Base-by-base conservation (phyloP, 1,284 basidiomycete species). In the Marasmius tenuissimus region DNA sequence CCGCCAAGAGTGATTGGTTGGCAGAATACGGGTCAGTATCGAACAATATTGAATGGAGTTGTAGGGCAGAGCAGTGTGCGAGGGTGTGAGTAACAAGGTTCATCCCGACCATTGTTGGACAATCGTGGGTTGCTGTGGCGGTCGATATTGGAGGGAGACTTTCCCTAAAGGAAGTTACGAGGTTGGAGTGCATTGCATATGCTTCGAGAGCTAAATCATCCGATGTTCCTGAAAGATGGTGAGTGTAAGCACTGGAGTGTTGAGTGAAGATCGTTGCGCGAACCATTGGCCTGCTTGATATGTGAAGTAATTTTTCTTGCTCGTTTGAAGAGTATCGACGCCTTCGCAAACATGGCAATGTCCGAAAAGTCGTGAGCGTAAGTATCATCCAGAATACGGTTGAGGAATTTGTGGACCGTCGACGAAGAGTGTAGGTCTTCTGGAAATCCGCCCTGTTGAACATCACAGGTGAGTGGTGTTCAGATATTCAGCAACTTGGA, bases 291-390 rank as follows among this genome's bases (percentile, higher is more conserved):
- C 7, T 45, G 22, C 45, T 50, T 49, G 51, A 57, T 37, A 20
- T 55, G 45, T 33, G 27, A 39, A 14, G 52, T 33, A 8, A 65
- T 38, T 27, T 12, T 52, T 3, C 54, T 34, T 20, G 64, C 61
- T n/a, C 59, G 55, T 11, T 58, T 57, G 18, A 63, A 54, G 11
- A 65, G 56, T 14, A 63, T 49, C 20, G 64, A 65, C 27, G 61
- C 61, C 27, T 65, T 65, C 9, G 55, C 61, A 47, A 53, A 60
- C 42, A 63, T 57, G 4, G 64, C 53, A n/a, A 52, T 27, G 6
- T 16, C 34, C 38, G 52, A 59, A 39, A 33, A 47, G 12, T 63
- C 61, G 14, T 42, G 42, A 8, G 33, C 35, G 22, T 39, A 39
- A 20, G 54, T 37, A 11, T 35, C 34, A 8, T 50, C 27, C 10